These are phyloP conservation scores for Wickerhamomyces sp. DNA, from an alignment of 1,139 yeast species.

Conservation along the genomic window DNA sequence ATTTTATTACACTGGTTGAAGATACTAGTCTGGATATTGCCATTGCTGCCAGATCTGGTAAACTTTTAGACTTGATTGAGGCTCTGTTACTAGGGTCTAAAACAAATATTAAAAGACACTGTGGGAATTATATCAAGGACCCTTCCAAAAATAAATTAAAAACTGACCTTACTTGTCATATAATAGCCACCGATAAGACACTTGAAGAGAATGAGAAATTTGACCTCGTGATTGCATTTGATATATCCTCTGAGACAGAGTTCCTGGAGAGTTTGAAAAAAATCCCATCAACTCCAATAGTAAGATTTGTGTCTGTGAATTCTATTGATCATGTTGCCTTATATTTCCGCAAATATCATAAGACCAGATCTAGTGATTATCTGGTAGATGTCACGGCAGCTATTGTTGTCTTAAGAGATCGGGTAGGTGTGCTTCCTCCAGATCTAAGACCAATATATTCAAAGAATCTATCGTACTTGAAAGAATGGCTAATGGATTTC, in stretches of 20 bases:
- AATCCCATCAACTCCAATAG: slow-evolving; percentile 43
- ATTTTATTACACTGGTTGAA: slow-evolving; percentile 42
- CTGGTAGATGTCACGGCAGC: slow-evolving; percentile 73
- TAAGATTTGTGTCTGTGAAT: slow-evolving; percentile 70
- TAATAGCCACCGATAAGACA: slow-evolving; percentile 43
- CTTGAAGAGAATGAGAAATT: slow-evolving; percentile 34
- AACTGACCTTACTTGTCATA: slow-evolving; percentile 32
- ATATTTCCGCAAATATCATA: slow-evolving; percentile 35
- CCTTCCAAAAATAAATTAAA: slow-evolving; percentile 28
- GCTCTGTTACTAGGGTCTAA: slow-evolving; percentile 67
- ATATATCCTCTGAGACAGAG: slow-evolving; percentile 55
- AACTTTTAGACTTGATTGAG: slow-evolving; percentile 72
- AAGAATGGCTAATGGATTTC: slow-evolving; percentile 51
- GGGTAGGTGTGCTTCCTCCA: slow-evolving; percentile 80
- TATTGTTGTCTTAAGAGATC: slow-evolving; percentile 74
- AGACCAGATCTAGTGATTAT: slow-evolving; percentile 36
- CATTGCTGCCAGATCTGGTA: slow-evolving; percentile 50
- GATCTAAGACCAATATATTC: slow-evolving; percentile 73
- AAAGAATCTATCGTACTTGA: slow-evolving; percentile 58
- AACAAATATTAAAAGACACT: slow-evolving; percentile 61
- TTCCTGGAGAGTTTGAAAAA: slow-evolving; percentile 26
- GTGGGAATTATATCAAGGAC: slow-evolving; percentile 45
- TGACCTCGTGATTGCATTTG: slow-evolving; percentile 66
- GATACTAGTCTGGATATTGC: slow-evolving; percentile 42
- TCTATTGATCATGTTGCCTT: slow-evolving; percentile 75